phyloP scores from a whole-genome alignment of 2,329 filamentous ascomycete genomes.

The Trichocomaceae sp. region DNA sequence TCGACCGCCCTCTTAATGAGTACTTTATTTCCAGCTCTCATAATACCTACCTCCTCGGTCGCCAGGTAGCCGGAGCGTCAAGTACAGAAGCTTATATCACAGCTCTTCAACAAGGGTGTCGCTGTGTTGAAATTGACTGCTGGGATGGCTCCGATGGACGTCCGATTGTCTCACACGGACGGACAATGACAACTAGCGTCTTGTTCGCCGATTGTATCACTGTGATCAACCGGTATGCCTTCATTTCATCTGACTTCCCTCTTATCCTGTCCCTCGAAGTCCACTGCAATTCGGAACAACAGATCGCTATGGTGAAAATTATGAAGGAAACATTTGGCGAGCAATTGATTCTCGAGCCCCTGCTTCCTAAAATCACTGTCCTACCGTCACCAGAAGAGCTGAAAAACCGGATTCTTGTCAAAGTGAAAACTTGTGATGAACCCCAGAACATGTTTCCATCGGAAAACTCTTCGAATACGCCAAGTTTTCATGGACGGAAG shows the following conservation, averaged over 20 bases:
- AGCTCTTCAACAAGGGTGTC: conserved; percentile 78
- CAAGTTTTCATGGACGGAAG: conserved; percentile 36
- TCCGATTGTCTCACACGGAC: conserved; percentile 85
- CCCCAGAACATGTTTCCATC: conserved; percentile 35
- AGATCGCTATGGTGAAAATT: conserved; percentile 79
- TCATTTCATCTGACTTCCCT: conserved; percentile 77
- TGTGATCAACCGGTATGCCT: conserved; percentile 91
- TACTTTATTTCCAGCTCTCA: conserved; percentile 98
- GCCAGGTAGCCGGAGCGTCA: conserved; percentile 81
- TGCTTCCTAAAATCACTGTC: conserved; percentile 60
- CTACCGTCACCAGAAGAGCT: conserved; percentile 83
- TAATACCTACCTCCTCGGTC: conserved; percentile 91
- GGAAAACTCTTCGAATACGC: conserved; percentile 17
- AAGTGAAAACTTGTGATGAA: conserved; percentile 76
- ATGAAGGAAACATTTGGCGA: conserved; percentile 79
- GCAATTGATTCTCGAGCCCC: conserved; percentile 68
- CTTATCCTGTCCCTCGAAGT: conserved; percentile 94
- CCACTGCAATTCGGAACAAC: conserved; percentile 78
- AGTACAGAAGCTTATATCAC: conserved; percentile 94
- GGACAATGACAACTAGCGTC: conserved; percentile 80
- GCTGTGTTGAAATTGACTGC: conserved; percentile 95
- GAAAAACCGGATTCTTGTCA: conserved; percentile 77
- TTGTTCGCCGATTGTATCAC: conserved; percentile 87
- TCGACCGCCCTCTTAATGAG: conserved; percentile 84
- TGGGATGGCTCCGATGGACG: conserved; percentile 89